These are phyloP conservation scores for Blastobotrys niveus DNA, from an alignment of 1,139 yeast genomes.

Conservation along the genomic window DNA sequence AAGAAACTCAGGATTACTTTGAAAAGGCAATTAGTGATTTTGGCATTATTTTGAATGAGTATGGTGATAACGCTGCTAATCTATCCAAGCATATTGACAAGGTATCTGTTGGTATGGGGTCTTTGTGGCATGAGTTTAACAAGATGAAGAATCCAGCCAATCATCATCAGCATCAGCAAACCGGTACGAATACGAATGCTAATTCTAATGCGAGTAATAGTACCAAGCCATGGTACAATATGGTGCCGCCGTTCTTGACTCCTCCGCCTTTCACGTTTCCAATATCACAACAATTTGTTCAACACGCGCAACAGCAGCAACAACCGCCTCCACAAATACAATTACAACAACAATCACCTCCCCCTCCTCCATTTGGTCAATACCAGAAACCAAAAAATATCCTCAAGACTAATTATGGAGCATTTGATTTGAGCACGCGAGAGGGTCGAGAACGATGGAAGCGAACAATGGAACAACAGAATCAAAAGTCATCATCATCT, in stretches of 20 bases:
- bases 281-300: too few relatives aligned
- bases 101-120: conserved; percentile 9
- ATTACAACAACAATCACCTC: not conserved
- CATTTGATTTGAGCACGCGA: conserved; percentile 27
- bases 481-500: too few relatives aligned
- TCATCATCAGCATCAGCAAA: not conserved
- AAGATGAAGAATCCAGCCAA: conserved; percentile 1
- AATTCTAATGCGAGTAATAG: too few relatives aligned
- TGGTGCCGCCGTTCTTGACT: too few relatives aligned
- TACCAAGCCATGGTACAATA: too few relatives aligned
- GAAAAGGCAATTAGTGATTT: conserved; percentile 7
- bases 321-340: not conserved
- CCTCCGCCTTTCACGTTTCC: too few relatives aligned
- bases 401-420: conserved; percentile 34
- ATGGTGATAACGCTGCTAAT: too few relatives aligned
- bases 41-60: not conserved
- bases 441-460: conserved; percentile 28
- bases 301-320: not conserved
- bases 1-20: conserved; percentile 10
- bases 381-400: conserved; percentile 30
- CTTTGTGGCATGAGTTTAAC: conserved; percentile 15
- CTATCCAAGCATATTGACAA: conserved; percentile 6
- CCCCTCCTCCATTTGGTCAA: not conserved
- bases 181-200: too few relatives aligned
- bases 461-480: conserved; percentile 2